Evolutionary conservation across 352 stramenopile genomes (phyloP).

Genomic region (Thraustochytrium sp.): DNA sequence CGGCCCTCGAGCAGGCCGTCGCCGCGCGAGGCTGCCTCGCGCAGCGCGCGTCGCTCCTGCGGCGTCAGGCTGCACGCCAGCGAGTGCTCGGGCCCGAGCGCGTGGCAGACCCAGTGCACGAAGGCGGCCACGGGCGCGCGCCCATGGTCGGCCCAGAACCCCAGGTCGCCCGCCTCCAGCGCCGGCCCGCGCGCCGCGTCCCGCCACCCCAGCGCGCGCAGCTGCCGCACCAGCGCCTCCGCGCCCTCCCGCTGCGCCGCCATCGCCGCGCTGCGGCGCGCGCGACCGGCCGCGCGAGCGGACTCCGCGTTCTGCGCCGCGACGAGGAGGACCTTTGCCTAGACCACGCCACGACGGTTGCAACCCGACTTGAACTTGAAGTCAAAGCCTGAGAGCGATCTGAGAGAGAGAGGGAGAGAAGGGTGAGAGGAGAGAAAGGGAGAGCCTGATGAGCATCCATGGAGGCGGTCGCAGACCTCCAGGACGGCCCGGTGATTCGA

Average conservation of each 20-base stretch:
- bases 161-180: not conserved
- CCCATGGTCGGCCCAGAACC: not conserved
- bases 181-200: not conserved
- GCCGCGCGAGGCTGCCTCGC: not conserved
- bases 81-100: not conserved
- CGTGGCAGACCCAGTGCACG: constrained; percentile 17
- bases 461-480: no score
- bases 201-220: not conserved
- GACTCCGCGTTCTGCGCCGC: not conserved
- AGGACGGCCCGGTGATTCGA: no score
- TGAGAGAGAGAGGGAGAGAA: no score
- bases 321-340: no score
- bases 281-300: not conserved
- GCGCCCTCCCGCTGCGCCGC: no score
- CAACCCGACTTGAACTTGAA: no score
- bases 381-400: no score
- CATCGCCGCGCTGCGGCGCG: not conserved
- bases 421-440: no score
- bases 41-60: not conserved
- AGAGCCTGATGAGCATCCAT: no score
- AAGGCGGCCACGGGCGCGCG: not conserved
- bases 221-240: not conserved
- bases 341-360: no score
- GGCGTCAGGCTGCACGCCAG: not conserved
- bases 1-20: not conserved